phyloP scores from a whole-genome alignment of 2,329 filamentous ascomycete genomes.

The Aspergillus cejpii region DNA sequence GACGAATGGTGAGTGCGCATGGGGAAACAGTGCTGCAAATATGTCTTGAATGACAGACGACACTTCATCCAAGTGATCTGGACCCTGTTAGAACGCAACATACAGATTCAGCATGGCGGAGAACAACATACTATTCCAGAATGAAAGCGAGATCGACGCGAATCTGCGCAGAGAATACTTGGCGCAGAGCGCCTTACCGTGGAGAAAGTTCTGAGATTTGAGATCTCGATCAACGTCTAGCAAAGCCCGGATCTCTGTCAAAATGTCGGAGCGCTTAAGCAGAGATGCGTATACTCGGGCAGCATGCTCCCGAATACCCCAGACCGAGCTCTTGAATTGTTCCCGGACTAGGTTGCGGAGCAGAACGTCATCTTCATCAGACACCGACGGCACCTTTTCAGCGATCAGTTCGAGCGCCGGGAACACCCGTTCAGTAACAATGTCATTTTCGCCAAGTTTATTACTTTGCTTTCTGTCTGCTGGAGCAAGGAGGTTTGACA shows the following conservation, averaged over 20 bases:
- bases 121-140: slow-evolving; percentile 32
- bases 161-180: slow-evolving; percentile 35
- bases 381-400: slow-evolving; percentile 36
- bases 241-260: slow-evolving; percentile 25
- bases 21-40: slow-evolving; percentile 23
- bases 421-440: slow-evolving; percentile 40
- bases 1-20: slow-evolving; percentile 31
- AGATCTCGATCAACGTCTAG: slow-evolving; percentile 14
- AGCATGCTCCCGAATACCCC: slow-evolving; percentile 44
- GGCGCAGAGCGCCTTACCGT: slow-evolving; percentile 38
- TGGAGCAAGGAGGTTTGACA: slow-evolving; percentile 32
- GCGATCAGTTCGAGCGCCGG: slow-evolving; percentile 43
- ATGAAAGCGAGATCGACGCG: slow-evolving; percentile 26
- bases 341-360: slow-evolving; percentile 30
- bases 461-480: slow-evolving; percentile 14
- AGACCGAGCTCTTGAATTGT: slow-evolving; percentile 40
- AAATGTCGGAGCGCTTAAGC: slow-evolving; percentile 28
- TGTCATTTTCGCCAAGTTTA: slow-evolving; percentile 24
- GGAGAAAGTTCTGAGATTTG: slow-evolving; percentile 33
- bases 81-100: slow-evolving; percentile 5
- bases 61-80: slow-evolving; percentile 28
- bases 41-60: slow-evolving; percentile 21
- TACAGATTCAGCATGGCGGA: neutral
- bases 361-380: slow-evolving; percentile 27
- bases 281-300: slow-evolving; percentile 40